Base-by-base conservation (phyloP, 768 basidiomycete species). In the Leccinum fibrillosum region DNA sequence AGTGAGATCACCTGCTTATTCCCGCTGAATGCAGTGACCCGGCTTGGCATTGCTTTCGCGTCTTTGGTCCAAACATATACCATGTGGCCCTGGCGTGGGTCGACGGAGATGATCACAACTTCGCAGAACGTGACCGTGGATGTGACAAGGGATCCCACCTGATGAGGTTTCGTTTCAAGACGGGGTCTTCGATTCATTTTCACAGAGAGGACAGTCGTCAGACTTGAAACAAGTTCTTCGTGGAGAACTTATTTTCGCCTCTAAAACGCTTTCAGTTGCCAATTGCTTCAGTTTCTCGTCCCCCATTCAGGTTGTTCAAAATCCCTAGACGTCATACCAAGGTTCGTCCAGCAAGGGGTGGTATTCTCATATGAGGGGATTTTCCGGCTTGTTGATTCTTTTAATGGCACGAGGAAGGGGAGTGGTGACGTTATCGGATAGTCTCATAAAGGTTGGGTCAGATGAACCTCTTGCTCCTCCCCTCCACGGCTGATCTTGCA, bases 381-480 rank as follows among this genome's bases (percentile, higher is more conserved):
- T 61, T 64, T 62, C 70, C 53, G 56, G 61, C 58, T 54, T 53
- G 61, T 59, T 37, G 52, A 64, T 63, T 64, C 73, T 68, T 72
- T 55, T 69, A 60, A 68, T 64, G 19, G 39, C 64, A 64, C 64
- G 64, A 55, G 67, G 54, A 34, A 56, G 57, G 55, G 55, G 35
- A 12, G 37, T 49, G 35, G 55, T 55, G 50, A 49, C 62, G 55
- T 63, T 56, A 61, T 54, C 35, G 15, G n/a, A 42, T 23, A 25
- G 10, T 58, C 64, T 54, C 61, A 71, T 71, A 72, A 72, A 69
- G 49, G 52, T 52, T 59, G 21, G 62, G 5, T 54, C 35, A 39
- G 54, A 53, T 28, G 35, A 54, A 52, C 25, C 25, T 47, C 50
- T 58, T 32, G 25, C 47, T 58, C 52, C 10, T 35, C 55, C 49